These are phyloP conservation scores for Rhypophila decipiens DNA, from an alignment of 495 filamentous ascomycete genomes.

Conservation along the genomic window DNA sequence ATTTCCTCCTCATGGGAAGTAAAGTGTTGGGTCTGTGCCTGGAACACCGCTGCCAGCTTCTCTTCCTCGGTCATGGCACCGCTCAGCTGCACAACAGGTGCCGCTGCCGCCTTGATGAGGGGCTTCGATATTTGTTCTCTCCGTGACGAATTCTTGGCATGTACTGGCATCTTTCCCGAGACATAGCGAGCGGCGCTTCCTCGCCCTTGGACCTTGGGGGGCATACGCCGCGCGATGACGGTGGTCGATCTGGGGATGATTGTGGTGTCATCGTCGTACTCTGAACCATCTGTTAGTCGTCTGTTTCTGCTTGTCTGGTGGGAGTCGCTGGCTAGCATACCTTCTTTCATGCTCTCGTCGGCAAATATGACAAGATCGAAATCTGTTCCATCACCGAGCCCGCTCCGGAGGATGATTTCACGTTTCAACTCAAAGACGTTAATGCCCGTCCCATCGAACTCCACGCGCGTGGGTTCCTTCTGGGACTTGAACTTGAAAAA, in stretches of 20 bases:
- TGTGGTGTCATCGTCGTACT: constrained; percentile 93
- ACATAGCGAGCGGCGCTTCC: constrained; percentile 94
- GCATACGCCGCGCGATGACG: constrained; percentile 82
- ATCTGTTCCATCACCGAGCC: constrained; percentile 90
- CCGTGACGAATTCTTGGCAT: constrained; percentile 72
- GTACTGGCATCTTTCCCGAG: constrained; percentile 90
- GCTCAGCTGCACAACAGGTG: constrained; percentile 53
- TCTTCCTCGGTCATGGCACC: constrained; percentile 82
- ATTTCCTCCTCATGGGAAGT: constrained; percentile 82
- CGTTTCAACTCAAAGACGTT: constrained; percentile 98
- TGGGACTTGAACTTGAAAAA: constrained; percentile 99
- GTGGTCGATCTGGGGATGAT: constrained; percentile 92
- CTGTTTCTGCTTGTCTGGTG: background rate
- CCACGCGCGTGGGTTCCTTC: constrained; percentile 87
- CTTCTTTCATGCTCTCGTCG: constrained; percentile 78
- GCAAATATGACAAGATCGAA: constrained; percentile 92
- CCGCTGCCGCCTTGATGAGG: constrained; percentile 47
- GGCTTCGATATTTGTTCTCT: constrained; percentile 54
- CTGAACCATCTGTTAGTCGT: constrained; percentile 41
- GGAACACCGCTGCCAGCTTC: constrained; percentile 81
- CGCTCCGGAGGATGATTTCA: constrained; percentile 91
- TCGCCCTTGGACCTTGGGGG: constrained; percentile 69
- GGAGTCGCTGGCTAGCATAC: constrained; percentile 43
- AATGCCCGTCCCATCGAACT: constrained; percentile 97
- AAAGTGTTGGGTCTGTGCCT: constrained; percentile 79